Evolutionary conservation across 805 yeast genomes (phyloP), one percentile per base, ranked within the genome.

Genomic region (Spathaspora gorwiae): DNA sequence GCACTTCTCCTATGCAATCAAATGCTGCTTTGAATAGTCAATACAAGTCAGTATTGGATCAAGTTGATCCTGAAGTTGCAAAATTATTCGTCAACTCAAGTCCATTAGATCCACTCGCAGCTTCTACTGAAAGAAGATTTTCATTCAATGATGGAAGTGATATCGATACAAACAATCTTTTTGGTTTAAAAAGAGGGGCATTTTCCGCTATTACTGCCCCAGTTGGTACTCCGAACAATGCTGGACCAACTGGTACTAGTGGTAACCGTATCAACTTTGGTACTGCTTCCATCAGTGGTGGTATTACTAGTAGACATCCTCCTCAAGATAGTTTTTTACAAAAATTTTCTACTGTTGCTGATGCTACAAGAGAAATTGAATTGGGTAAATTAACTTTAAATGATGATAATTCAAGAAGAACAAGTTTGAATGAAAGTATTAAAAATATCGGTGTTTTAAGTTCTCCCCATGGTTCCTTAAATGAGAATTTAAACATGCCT

Each of bases 331-430:
- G 78, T 40, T 83, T 83, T 54, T 64, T 83, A 49, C 83, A 79
- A 50, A 81, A 81, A 61, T 83, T 83, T 55, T 69, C 83, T 6
- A 68, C 80, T 2, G 83, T 83, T 13, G 83, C 85, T 6, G 87
- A 83, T 46, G 83, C 84, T 40, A 83, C 89, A 0, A 70, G 84
- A 54, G 89, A 83, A 52, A 70, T 81, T 38, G 87, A 82, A 53
- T 53, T 74, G 11, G 56, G 75, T 15, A 59, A 54, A 31, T 54
- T 68, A 39, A 49, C 63, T n/a, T 52, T 68, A 19, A 24, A 34
- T 26, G 24, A 24, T 13, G 13, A 6, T n/a, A 53, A 54, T 50
- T 51, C 65, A 5, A 72, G 84, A 62, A 72, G 84, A 64, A 70
- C 83, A 1, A 77, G 82, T 45, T 72, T 77, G 53, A 64, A 75